These are phyloP conservation scores for Achlya hypogyna DNA, from an alignment of 352 stramenopile species.

Conservation along the genomic window DNA sequence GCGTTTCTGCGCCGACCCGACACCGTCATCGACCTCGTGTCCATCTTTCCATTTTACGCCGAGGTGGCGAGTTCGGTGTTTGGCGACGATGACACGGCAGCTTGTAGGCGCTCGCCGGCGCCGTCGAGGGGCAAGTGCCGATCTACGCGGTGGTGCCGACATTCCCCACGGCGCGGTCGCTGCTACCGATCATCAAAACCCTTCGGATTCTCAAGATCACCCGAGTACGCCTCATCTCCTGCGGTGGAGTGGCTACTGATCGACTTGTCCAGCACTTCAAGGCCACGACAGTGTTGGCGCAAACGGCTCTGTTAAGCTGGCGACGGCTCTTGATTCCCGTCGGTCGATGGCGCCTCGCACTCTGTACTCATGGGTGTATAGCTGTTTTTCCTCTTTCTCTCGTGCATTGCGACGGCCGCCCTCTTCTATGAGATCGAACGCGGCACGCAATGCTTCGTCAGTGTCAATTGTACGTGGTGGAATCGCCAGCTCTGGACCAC, in stretches of 20 bases:
- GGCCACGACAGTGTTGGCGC: constrained; percentile 49
- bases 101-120: constrained; percentile 25
- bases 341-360: not conserved
- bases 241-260: not conserved
- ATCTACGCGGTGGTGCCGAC: constrained; percentile 55
- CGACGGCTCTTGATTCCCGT: constrained; percentile 57
- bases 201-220: constrained; percentile 68
- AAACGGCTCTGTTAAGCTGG: constrained; percentile 45
- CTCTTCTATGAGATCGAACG: constrained; percentile 70
- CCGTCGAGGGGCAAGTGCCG: constrained; percentile 29
- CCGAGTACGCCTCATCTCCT: too few relatives aligned
- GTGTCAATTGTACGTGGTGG: constrained; percentile 48
- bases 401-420: constrained; percentile 48
- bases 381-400: constrained; percentile 68
- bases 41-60: constrained; percentile 50
- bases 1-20: constrained; percentile 46
- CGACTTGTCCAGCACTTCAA: constrained; percentile 49
- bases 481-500: constrained; percentile 41
- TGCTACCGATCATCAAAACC: constrained; percentile 60
- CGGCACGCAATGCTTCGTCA: constrained; percentile 56
- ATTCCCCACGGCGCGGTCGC: constrained; percentile 48
- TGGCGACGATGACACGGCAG: not conserved
- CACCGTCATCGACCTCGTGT: constrained; percentile 55
- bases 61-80: constrained; percentile 30
- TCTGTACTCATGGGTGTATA: constrained; percentile 21